These are phyloP conservation scores for Pyrenophora seminiperda DNA, from an alignment of 2,329 filamentous ascomycete species.

Conservation along the genomic window DNA sequence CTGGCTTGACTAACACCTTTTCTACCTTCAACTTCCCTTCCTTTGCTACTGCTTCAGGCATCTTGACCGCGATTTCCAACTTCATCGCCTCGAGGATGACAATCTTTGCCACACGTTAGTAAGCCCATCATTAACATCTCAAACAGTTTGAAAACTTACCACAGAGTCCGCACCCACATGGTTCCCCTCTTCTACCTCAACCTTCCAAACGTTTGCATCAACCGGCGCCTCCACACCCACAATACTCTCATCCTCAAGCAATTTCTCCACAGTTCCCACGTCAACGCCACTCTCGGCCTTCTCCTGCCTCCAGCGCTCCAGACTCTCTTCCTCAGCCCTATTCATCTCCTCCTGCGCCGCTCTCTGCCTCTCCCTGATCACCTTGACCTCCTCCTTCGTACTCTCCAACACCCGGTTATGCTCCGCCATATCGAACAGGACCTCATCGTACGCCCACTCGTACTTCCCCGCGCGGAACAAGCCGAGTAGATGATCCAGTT, in stretches of 20 bases:
- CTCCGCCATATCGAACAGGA: slow-evolving; percentile 61
- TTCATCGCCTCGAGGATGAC: slow-evolving; percentile 56
- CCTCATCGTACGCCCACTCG: slow-evolving; percentile 57
- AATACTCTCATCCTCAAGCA: slow-evolving; percentile 53
- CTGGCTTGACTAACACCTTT: slow-evolving; percentile 51
- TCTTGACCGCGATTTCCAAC: slow-evolving; percentile 53
- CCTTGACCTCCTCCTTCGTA: slow-evolving; percentile 55
- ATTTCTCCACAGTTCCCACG: slow-evolving; percentile 55
- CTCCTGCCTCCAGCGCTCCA: slow-evolving; percentile 51
- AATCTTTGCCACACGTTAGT: slow-evolving; percentile 27
- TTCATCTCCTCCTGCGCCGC: slow-evolving; percentile 56
- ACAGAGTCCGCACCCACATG: slow-evolving; percentile 41
- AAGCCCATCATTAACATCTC: background rate
- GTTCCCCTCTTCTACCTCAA: slow-evolving; percentile 48
- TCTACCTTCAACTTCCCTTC: slow-evolving; percentile 41
- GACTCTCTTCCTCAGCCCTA: slow-evolving; percentile 54
- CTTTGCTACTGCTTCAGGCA: slow-evolving; percentile 33
- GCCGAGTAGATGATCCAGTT: slow-evolving; percentile 57
- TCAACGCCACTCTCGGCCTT: slow-evolving; percentile 53
- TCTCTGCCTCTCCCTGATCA: slow-evolving; percentile 54
- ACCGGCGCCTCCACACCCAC: slow-evolving; percentile 50
- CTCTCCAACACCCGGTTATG: slow-evolving; percentile 57
- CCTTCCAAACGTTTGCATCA: slow-evolving; percentile 55
- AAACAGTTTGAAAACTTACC: slow-evolving; percentile 22
- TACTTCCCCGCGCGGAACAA: slow-evolving; percentile 59